Evolutionary conservation across 2,329 filamentous ascomycete species (phyloP).

Genomic region (Beauveria asiatica): DNA sequence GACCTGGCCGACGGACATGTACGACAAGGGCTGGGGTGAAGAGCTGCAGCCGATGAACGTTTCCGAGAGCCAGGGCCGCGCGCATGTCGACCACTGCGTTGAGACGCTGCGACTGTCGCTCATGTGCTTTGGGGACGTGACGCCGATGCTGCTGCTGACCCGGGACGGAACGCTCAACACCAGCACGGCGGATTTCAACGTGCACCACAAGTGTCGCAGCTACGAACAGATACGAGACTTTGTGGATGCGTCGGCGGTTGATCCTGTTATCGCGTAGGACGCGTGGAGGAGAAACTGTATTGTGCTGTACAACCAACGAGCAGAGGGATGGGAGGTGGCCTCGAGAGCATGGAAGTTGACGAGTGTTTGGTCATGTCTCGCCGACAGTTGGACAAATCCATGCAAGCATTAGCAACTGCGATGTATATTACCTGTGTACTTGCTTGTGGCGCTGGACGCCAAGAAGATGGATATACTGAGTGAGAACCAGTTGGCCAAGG

Average conservation of each 20-base stretch:
- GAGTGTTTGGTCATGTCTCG: neutral
- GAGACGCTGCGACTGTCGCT: conserved; percentile 13
- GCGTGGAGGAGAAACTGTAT: neutral
- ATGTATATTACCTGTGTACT: no score
- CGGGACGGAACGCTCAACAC: neutral
- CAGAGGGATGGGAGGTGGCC: neutral
- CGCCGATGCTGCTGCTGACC: conserved; percentile 6
- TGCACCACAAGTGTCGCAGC: conserved; percentile 9
- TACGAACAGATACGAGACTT: conserved; percentile 2
- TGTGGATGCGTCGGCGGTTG: neutral
- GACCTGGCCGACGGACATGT: conserved; percentile 9
- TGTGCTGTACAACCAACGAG: neutral
- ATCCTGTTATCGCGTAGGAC: neutral
- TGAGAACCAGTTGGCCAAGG: no score
- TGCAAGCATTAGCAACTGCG: no score
- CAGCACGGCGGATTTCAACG: conserved; percentile 1
- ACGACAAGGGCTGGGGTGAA: conserved; percentile 2
- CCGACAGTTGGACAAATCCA: neutral
- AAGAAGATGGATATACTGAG: neutral
- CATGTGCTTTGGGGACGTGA: conserved; percentile 14
- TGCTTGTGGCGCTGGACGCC: no score
- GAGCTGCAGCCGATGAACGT: neutral
- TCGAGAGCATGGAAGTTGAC: neutral
- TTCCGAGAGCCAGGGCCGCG: neutral
- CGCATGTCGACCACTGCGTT: conserved; percentile 13